phyloP scores from a whole-genome alignment of 208 protist species.

The Naegleria fowleri region DNA sequence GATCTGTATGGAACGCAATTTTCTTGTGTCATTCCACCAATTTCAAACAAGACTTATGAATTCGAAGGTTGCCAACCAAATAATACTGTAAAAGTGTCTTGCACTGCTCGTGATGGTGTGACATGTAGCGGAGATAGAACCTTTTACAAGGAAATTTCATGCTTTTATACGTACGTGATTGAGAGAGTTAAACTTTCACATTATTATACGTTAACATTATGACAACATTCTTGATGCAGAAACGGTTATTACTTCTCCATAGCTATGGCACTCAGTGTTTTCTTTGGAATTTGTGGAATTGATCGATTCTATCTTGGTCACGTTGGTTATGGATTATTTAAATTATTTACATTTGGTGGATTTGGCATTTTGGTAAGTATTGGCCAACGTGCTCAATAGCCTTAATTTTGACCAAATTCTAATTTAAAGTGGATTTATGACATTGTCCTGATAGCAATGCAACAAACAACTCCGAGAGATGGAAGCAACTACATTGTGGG shows the following conservation, averaged over 20 bases:
- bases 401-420: no score
- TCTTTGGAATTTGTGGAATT: conserved; percentile 15
- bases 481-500: neutral
- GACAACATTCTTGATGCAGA: no score
- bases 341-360: conserved; percentile 21
- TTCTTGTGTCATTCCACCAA: neutral
- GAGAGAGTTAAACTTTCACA: neutral
- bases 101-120: neutral
- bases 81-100: neutral
- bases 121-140: neutral
- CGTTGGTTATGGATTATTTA: neutral
- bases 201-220: neutral
- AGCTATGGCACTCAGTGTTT: neutral
- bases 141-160: neutral
- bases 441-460: neutral
- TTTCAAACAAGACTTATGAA: neutral
- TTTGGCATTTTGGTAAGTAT: neutral
- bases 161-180: neutral
- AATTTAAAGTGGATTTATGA: neutral
- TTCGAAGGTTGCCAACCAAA: neutral
- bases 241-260: neutral
- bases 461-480: neutral
- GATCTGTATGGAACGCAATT: neutral
- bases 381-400: neutral
- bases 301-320: conserved; percentile 19